Evolutionary conservation across 306 rosid genomes (phyloP).

Genomic region (Pterocarpus santalinus): DNA sequence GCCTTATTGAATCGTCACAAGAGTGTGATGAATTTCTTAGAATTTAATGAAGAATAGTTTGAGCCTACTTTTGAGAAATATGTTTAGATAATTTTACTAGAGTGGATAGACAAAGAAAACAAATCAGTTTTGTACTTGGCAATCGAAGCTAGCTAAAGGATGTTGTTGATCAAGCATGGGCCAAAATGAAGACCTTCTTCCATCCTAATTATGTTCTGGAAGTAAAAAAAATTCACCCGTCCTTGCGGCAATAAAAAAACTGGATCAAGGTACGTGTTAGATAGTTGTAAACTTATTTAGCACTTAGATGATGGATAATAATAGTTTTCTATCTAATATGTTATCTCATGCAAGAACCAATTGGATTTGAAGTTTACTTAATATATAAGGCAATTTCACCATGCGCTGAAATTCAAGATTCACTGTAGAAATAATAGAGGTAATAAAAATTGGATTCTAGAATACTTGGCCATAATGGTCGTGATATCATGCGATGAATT

Average conservation of each 20-base stretch:
- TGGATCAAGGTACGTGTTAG: neutral
- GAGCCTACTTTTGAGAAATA: neutral
- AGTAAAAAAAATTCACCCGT: conserved; percentile 22
- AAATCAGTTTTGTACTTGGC: conserved; percentile 18
- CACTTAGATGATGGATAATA: too few species aligned
- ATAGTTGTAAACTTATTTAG: too few species aligned
- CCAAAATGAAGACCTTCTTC: neutral
- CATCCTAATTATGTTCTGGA: neutral
- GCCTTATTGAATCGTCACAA: neutral
- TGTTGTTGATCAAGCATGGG: neutral
- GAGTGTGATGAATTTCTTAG: neutral
- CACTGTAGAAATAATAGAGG: too few species aligned
- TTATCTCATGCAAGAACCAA: too few species aligned
- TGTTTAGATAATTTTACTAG: too few species aligned
- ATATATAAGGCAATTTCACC: too few species aligned
- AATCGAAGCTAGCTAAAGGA: neutral
- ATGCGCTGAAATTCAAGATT: too few species aligned
- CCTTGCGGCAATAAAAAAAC: neutral
- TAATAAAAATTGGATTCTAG: too few species aligned
- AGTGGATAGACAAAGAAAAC: neutral
- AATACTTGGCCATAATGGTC: too few species aligned
- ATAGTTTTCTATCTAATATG: too few species aligned
- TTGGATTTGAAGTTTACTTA: too few species aligned
- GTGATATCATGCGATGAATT: too few species aligned
- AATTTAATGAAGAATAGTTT: neutral